Evolutionary conservation across 495 filamentous ascomycete genomes (phyloP), one percentile per base, ranked within the genome.

Genomic region (Sphaerosporella brunnea): DNA sequence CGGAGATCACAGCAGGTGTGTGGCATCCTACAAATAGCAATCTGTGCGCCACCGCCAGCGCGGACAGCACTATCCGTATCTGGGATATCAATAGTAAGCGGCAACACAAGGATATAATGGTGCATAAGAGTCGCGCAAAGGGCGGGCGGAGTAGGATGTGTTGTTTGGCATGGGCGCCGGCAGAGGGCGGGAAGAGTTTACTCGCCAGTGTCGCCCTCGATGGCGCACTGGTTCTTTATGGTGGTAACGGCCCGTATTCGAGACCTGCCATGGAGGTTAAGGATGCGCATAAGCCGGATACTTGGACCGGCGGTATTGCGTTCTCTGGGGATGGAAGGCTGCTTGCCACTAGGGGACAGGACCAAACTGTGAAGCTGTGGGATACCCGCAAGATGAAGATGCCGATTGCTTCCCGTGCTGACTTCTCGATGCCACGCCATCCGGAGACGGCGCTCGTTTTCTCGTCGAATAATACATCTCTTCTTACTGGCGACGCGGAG

Each of bases 331-430:
- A 97, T 63, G 90, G 90, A 3, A 71, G 90, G 34, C 77, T 92
- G 59, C 75, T 95, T 0, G 77, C 93, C 11, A 93, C 84, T 5
- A 70, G 84, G 54, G 90, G 90, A 24, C 86, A 95, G 64, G 77
- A 93, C 63, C 36, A 69, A 20, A 86, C 72, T 0, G 80, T 84
- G 53, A 61, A 61, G 45, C 48, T 95, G 4, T 97, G 90, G 90
- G 90, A 97, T 64, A 95, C 80, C 2, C 76, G 90, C 40, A 97
- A 95, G 59, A 90, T 97, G 69, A 95, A 90, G 62, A 67, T 75
- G 20, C 85, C 90, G 4, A 70, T 97, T 15, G 82, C 75, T 25
- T 80, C 77, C 1, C 73, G 82, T n/a, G 63, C 79, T 2, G 82
- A 90, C 62, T 66, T 75, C 3, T 90, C 90, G 2, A 94, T 81